Base-by-base conservation (phyloP, 2,329 filamentous ascomycete species). In the Monosporascus sp. region DNA sequence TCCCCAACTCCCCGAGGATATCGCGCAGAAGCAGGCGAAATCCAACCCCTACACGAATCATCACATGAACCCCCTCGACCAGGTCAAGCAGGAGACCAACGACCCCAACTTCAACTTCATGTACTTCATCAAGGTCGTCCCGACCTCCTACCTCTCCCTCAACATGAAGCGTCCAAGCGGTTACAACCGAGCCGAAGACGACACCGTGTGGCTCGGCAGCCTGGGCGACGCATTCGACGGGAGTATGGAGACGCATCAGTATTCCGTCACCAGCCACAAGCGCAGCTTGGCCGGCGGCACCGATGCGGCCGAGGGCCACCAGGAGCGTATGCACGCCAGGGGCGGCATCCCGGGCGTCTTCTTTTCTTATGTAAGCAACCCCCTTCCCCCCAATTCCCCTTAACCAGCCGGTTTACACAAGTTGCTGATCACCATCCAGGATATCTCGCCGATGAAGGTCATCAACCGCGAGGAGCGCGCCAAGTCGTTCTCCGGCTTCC, bases 371-470 rank as follows among this genome's bases (percentile, higher is more conserved):
- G 89, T 92, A 78, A 82, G 4, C 26, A 19, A 46, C 7, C 46
- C 22, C 31, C 14, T 31, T 11, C 44, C 37, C n/a, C 7, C 40
- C 35, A 35, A 40, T 20, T 44, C 47, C 47, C 45, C 49, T 40
- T 57, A 9, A 19, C 48, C 46, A 38, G 43, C 19, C 14, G 1
- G 14, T 11, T 37, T 6, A 3, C 20, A 37, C 35, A 26, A 20
- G 31, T 40, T 62, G 51, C 66, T 71, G 51, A 65, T 47, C 14
- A 45, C 3, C 19, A 40, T 1, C 37, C 52, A 92, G 88, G 94
- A 99, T 65, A 99, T 99, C 70, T 97, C 93, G 2, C 94, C 94
- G 5, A 99, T 99, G 94, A 99, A 97, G 76, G 93, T 99, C 56
- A 88, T 99, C 74, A 99, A 99, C 77, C 88, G 92, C 52, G 95